phyloP scores from a whole-genome alignment of 2,329 filamentous ascomycete species.

The Colletotrichum cereale region DNA sequence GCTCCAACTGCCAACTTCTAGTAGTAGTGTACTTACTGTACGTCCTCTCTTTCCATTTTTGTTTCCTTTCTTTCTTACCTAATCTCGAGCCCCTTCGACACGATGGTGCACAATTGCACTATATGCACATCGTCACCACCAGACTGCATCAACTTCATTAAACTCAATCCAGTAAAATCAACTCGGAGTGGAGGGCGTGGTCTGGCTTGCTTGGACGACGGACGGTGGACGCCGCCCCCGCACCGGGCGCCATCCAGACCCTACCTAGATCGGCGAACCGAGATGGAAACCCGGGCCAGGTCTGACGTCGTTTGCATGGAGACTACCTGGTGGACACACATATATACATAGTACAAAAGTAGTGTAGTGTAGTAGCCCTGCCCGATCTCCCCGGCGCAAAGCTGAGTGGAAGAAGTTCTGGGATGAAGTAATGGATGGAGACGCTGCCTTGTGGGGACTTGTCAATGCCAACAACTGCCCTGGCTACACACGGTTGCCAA shows the following conservation, averaged over 20 bases:
- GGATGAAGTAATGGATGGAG: constrained; percentile 16
- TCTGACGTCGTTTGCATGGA: constrained; percentile 34
- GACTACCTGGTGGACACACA: background rate
- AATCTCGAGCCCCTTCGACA: too few relatives aligned
- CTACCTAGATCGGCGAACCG: constrained; percentile 18
- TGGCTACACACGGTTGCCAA: background rate
- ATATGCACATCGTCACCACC: background rate
- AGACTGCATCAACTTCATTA: background rate
- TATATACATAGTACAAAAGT: too few relatives aligned
- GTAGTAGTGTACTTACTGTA: too few relatives aligned
- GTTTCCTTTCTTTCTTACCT: background rate
- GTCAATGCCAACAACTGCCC: background rate
- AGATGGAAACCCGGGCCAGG: background rate
- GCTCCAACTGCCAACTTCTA: background rate
- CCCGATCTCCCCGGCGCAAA: background rate
- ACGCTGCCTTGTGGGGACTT: background rate
- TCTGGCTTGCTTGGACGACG: background rate
- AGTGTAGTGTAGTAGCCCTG: background rate
- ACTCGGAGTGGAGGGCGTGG: background rate
- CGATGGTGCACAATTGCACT: constrained; percentile 8
- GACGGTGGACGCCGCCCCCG: background rate
- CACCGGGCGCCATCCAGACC: constrained; percentile 3
- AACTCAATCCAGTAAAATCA: background rate
- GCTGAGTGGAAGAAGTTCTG: background rate
- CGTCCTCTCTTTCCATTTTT: background rate